Conservation (phyloP, 2,329 filamentous ascomycete genomes). For the Sclerotinia nivalis region DNA sequence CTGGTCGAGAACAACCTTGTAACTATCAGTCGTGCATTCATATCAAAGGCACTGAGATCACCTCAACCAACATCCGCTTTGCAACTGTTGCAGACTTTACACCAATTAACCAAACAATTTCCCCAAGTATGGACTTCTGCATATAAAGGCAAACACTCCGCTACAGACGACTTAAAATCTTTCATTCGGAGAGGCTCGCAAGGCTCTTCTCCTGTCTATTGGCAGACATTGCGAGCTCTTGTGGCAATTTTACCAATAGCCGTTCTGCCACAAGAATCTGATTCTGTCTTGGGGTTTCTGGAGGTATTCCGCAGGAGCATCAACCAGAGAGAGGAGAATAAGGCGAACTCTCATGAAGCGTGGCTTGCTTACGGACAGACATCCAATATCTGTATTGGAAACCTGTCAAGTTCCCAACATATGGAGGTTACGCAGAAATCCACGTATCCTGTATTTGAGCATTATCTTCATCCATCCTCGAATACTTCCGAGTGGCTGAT, state of each 20-base stretch:
- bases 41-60: constrained; percentile 71
- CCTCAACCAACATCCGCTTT: constrained; percentile 73
- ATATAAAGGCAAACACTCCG: constrained; percentile 54
- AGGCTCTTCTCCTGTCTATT: constrained; percentile 69
- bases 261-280: constrained; percentile 54
- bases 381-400: constrained; percentile 54
- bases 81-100: constrained; percentile 68
- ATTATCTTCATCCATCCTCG: constrained; percentile 48
- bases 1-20: constrained; percentile 52
- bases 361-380: constrained; percentile 76
- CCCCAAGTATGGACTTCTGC: constrained; percentile 73
- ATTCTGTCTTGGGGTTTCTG: constrained; percentile 62
- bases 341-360: constrained; percentile 64
- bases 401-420: constrained; percentile 48
- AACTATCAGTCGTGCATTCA: constrained; percentile 58
- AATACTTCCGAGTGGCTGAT: constrained; percentile 32
- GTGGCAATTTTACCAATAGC: constrained; percentile 57
- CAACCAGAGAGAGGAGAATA: constrained; percentile 71
- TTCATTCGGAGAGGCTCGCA: constrained; percentile 86
- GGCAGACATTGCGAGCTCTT: constrained; percentile 66
- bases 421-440: constrained; percentile 50
- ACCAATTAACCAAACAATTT: constrained; percentile 62
- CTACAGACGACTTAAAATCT: constrained; percentile 59
- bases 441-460: constrained; percentile 55
- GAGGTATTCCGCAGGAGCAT: constrained; percentile 71